Evolutionary conservation across 208 protist species (phyloP).

Genomic region (Histomonas meleagridis): DNA sequence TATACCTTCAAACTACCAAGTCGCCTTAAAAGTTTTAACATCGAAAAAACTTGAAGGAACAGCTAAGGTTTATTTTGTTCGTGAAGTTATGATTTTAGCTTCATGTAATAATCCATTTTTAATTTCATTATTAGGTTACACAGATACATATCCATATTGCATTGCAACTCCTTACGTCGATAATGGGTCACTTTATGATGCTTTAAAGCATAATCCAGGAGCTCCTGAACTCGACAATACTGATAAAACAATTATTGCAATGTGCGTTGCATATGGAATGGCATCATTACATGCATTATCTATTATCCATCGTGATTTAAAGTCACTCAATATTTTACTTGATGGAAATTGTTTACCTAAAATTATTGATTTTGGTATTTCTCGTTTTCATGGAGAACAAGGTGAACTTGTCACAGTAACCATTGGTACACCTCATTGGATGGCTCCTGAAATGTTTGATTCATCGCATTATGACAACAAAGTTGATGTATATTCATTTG

Average conservation of each 20-base stretch:
- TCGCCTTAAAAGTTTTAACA: neutral
- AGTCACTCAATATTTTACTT: conserved; percentile 7
- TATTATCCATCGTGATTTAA: conserved; percentile 6
- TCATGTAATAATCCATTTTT: neutral
- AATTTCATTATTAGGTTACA: neutral
- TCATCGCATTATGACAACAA: neutral
- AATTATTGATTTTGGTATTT: conserved; percentile 30
- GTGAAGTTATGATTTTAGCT: neutral
- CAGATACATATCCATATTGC: neutral
- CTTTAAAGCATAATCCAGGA: neutral
- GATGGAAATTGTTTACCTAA: neutral
- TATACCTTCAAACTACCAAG: neutral
- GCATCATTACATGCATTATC: neutral
- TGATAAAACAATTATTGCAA: conserved; percentile 1
- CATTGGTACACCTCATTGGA: conserved; percentile 24
- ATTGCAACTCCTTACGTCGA: neutral
- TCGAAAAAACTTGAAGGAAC: neutral
- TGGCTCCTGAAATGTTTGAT: conserved; percentile 1
- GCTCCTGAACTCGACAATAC: neutral
- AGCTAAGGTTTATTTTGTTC: neutral
- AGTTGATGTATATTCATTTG: conserved; percentile 33
- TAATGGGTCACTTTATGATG: neutral
- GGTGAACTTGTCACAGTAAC: neutral
- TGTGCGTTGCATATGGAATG: conserved; percentile 20
- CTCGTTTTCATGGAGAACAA: neutral